Evolutionary conservation across 208 protist species (phyloP), one percentile per base, ranked within the genome.

Genomic region (Leishmania aethiopica): DNA sequence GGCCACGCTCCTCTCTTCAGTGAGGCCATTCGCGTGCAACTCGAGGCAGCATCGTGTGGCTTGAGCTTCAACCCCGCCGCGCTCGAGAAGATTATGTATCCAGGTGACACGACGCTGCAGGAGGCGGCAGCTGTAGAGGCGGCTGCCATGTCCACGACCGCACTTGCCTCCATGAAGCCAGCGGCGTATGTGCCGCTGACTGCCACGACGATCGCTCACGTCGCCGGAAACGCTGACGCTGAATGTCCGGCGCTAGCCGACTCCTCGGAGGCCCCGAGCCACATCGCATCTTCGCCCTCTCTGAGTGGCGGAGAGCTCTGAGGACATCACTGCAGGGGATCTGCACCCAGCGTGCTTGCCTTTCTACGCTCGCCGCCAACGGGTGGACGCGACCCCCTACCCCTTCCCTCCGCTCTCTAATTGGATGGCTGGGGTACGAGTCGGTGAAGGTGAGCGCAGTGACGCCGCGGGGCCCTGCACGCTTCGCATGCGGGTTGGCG

Each of bases 81-180:
- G 53, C 82, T 94, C 32, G 64, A 81, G 79, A 69, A 60, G 47
- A 60, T 97, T 40, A 83, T 92, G 76, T 92, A 92, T 51, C 91
- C 91, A 15, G 80, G 82, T 22, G 74, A 85, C 28, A 89, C 93
- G 76, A 75, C 91, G n/a, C 37, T 86, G 37, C 79, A 82, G 62
- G 90, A 93, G 83, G 82, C 78, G 15, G 72, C 81, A 57, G 70
- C 73, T 70, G 73, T 84, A 70, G 79, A 81, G 74, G 47, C 47
- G 49, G 55, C 75, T 28, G 49, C 62, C 75, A 69, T 66, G 53
- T 51, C 57, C 75, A 66, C 32, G 3, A 35, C 51, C 19, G n/a
- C 45, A 57, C 75, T 32, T 37, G 62, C 53, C 10, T 55, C 72
- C 47, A 74, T 25, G 57, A 85, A 62, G 17, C 74, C 73, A 53